Base-by-base conservation (phyloP, 345 rosid genomes). In the Isatis tinctoria region DNA sequence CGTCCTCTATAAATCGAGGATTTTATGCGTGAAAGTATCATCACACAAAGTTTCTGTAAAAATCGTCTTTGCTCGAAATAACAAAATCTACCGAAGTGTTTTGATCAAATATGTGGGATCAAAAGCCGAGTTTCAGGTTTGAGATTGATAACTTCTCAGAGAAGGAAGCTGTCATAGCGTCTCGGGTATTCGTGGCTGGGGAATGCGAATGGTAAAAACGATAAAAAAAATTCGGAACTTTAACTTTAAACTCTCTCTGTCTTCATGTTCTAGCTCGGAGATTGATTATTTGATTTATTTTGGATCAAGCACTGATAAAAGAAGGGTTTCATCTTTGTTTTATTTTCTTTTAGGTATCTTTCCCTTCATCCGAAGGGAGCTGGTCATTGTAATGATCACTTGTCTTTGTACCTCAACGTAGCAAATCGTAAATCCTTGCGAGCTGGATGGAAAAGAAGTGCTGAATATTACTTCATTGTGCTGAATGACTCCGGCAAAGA, bases 401-500 rank as follows among this genome's bases (percentile, higher is more conserved):
- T 22, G 24, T 22, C 24, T 22, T 22, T 22, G 24, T 22, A 22
- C 24, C 24, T 22, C 24, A 22, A 22, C 24, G 24, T 22, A 1
- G 24, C 24, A 2, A 22, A 22, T 22, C 24, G 24, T 22, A 22
- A 22, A 22, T 22, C 24, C 24, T 22, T 22, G 24, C 24, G 24
- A 22, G 2, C 24, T 22, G 24, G 24, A 22, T 22, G 24, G 24
- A 22, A 1, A 22, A 22, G 24, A 22, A 22, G 24, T 22, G 24
- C 24, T 22, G 2, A 22, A 1, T 22, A 22, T 62, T 62, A 51
- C 43, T 39, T 49, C 16, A 3, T 13, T 51, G 0, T 51, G n/a
- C 10, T 60, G 75, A 37, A 71, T 60, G 22, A 71, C 37, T 71
- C 75, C 10, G 41, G 28, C 40, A 71, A 60, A 61, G 69, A 72